Evolutionary conservation across 805 yeast genomes (phyloP).

Genomic region (Wickerhamomyces bisporus): DNA sequence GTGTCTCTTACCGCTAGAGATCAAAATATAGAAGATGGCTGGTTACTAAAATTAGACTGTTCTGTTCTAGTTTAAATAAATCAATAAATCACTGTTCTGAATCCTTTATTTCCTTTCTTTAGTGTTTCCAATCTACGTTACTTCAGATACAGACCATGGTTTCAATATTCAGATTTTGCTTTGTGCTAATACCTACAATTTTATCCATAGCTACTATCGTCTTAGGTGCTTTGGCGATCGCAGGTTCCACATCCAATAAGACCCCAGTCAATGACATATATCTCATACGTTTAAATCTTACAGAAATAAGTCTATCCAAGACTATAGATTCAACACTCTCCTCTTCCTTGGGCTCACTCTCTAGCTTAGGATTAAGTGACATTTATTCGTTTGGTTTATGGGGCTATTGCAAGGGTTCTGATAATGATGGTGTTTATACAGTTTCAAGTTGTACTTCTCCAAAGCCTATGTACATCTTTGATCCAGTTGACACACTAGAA

Average conservation of each 20-base stretch:
- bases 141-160: too few relatives aligned
- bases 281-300: constrained; percentile 42
- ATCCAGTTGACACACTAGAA: constrained; percentile 38
- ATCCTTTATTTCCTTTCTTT: too few relatives aligned
- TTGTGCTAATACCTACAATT: constrained; percentile 25
- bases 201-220: constrained; percentile 39
- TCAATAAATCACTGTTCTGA: too few relatives aligned
- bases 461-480: constrained; percentile 48
- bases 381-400: constrained; percentile 54
- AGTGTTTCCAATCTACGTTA: too few relatives aligned
- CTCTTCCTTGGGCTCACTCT: constrained; percentile 10
- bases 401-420: constrained; percentile 54
- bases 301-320: constrained; percentile 14
- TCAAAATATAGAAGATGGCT: background rate
- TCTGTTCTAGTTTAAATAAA: too few relatives aligned
- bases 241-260: constrained; percentile 43
- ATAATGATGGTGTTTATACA: constrained; percentile 17
- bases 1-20: too few relatives aligned
- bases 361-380: constrained; percentile 35
- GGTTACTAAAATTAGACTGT: background rate
- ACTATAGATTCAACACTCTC: constrained; percentile 5
- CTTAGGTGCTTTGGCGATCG: constrained; percentile 43
- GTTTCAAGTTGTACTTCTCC: constrained; percentile 51
- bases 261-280: constrained; percentile 40
- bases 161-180: constrained; percentile 21